phyloP scores from a whole-genome alignment of 164 flowering plant genomes.

The Magnolia changhungtana region DNA sequence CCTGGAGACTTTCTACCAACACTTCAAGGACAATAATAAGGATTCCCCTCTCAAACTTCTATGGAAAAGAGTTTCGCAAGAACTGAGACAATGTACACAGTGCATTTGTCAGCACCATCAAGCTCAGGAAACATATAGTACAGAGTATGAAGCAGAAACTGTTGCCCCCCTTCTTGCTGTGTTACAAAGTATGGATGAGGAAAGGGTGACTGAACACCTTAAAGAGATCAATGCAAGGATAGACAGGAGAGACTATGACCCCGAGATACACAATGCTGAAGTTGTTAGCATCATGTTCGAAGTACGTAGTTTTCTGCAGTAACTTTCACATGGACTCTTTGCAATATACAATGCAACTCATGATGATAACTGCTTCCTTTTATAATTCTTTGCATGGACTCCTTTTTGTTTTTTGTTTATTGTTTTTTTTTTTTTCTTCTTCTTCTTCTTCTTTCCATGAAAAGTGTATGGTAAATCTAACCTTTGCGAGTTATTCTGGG shows the following conservation, averaged over 20 bases:
- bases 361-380: too few species aligned
- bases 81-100: constrained; percentile 69
- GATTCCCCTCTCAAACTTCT: constrained; percentile 71
- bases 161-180: constrained; percentile 72
- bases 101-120: constrained; percentile 89
- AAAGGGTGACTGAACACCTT: constrained; percentile 64
- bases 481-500: too few species aligned
- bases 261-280: constrained; percentile 46
- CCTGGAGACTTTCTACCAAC: constrained; percentile 78
- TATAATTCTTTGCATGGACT: neutral
- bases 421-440: neutral
- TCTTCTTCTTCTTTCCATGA: too few species aligned
- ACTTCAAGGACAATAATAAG: constrained; percentile 48
- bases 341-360: too few species aligned
- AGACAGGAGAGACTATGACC: constrained; percentile 38
- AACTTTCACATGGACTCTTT: neutral
- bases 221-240: constrained; percentile 60
- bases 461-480: too few species aligned
- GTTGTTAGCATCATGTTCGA: constrained; percentile 86
- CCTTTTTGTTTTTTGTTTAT: neutral
- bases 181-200: constrained; percentile 72
- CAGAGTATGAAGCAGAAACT: constrained; percentile 61
- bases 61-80: constrained; percentile 72
- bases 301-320: constrained; percentile 32
- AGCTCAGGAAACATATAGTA: constrained; percentile 61